Conservation (phyloP, 352 stramenopile genomes). For the Aphanomyces invadans region DNA sequence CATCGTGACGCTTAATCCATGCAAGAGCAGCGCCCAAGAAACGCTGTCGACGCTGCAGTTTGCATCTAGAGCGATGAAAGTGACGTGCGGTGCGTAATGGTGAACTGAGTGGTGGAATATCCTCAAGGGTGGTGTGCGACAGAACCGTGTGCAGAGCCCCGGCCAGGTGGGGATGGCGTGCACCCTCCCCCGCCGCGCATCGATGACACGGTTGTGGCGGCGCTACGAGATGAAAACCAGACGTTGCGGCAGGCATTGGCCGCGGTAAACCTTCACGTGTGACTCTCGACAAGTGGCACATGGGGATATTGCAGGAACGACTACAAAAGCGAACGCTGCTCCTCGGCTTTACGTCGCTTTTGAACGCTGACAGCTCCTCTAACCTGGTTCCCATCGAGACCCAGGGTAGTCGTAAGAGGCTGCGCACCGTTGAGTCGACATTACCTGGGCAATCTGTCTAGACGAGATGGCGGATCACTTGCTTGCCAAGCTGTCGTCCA, state of each 20-base stretch:
- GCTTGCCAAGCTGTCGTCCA: slow-evolving; percentile 1
- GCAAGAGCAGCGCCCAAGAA: slow-evolving; percentile 41
- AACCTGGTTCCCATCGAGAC: neutral
- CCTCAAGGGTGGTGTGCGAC: neutral
- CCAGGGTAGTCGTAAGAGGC: neutral
- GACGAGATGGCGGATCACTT: neutral
- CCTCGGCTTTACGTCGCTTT: slow-evolving; percentile 13
- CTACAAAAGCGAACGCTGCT: slow-evolving; percentile 18
- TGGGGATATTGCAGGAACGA: slow-evolving; percentile 4
- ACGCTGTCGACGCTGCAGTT: slow-evolving; percentile 69
- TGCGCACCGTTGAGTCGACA: neutral
- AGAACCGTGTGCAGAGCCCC: neutral
- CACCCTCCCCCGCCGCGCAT: neutral
- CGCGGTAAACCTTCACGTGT: neutral
- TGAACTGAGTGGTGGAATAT: neutral
- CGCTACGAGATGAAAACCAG: neutral
- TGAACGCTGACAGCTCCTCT: neutral
- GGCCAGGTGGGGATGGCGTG: neutral
- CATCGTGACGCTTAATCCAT: slow-evolving; percentile 50
- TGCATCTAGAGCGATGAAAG: slow-evolving; percentile 62
- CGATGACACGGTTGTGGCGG: neutral
- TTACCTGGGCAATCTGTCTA: neutral
- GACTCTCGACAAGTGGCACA: neutral
- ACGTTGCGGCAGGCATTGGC: neutral
- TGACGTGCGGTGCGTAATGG: slow-evolving; percentile 20